Percentiles rank a stretch among this genome's conserved stretches.
Conservation (phyloP, 1,284 basidiomycete species). For the Sanghuangporus baumii region DNA sequence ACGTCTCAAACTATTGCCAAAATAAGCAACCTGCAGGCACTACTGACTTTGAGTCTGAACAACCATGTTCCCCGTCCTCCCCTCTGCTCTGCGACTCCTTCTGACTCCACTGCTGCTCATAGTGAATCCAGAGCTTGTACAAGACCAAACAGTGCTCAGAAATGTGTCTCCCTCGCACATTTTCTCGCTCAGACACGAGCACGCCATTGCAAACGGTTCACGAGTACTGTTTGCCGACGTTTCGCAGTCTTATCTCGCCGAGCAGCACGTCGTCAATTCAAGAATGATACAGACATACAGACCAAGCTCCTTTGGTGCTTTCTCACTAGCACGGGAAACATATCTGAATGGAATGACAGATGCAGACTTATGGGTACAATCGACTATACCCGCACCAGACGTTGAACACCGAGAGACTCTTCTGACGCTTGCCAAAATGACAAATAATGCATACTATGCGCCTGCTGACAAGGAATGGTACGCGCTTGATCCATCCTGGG, state of each 20-base stretch:
- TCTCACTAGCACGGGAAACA: constrained; percentile 6
- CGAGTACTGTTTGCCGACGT: constrained; percentile 17
- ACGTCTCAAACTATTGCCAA: not conserved
- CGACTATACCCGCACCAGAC: constrained; percentile 46
- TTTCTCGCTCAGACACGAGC: constrained; percentile 18
- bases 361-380: constrained; percentile 48
- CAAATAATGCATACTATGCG: constrained; percentile 20
- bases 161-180: not conserved
- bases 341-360: constrained; percentile 5
- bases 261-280: constrained; percentile 5
- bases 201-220: constrained; percentile 16
- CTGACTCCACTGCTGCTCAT: constrained; percentile 7
- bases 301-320: constrained; percentile 17
- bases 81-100: constrained; percentile 15
- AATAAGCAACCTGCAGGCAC: not conserved
- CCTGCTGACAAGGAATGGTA: constrained; percentile 15
- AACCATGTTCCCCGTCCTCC: constrained; percentile 12
- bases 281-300: constrained; percentile 12
- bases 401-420: constrained; percentile 47
- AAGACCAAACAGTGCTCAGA: not conserved
- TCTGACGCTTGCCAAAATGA: constrained; percentile 42
- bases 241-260: not conserved
- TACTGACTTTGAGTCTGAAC: not conserved
- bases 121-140: not conserved
- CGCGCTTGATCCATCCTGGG: constrained; percentile 12